These are phyloP conservation scores for Neopestalotiopsis clavispora DNA, from an alignment of 2,329 filamentous ascomycete genomes.

Conservation along the genomic window DNA sequence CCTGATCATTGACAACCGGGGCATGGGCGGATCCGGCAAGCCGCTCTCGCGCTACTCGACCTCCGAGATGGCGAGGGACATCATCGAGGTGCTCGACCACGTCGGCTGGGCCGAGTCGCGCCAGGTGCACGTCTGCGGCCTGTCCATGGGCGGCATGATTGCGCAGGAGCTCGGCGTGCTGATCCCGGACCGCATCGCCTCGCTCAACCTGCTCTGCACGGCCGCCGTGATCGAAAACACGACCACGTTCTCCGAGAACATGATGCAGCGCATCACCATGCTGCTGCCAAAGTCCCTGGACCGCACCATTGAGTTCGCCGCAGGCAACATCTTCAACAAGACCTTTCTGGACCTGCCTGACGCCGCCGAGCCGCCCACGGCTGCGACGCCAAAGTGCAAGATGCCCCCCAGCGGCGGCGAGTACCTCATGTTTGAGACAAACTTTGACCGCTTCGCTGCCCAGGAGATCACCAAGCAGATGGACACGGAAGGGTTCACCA, in stretches of 20 bases:
- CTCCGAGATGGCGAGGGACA: slow-evolving; percentile 81
- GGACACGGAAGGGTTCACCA: slow-evolving; percentile 64
- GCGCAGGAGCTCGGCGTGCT: slow-evolving; percentile 75
- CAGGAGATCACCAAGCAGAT: slow-evolving; percentile 76
- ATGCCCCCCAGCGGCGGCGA: slow-evolving; percentile 34
- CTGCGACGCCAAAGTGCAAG: slow-evolving; percentile 41
- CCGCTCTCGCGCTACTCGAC: slow-evolving; percentile 81
- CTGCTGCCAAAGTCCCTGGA: slow-evolving; percentile 75
- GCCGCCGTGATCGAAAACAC: slow-evolving; percentile 66
- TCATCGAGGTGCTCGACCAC: slow-evolving; percentile 68
- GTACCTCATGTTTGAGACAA: slow-evolving; percentile 69
- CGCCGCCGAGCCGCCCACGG: slow-evolving; percentile 53
- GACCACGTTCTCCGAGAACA: slow-evolving; percentile 66
- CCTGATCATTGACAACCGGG: slow-evolving; percentile 82
- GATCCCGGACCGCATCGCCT: slow-evolving; percentile 57
- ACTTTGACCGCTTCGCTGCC: slow-evolving; percentile 83
- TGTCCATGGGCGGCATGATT: slow-evolving; percentile 92
- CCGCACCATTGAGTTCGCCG: slow-evolving; percentile 66
- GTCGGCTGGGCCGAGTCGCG: slow-evolving; percentile 66
- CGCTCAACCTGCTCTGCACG: slow-evolving; percentile 66
- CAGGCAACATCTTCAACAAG: slow-evolving; percentile 68
- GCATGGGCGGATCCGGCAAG: slow-evolving; percentile 80
- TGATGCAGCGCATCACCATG: slow-evolving; percentile 60
- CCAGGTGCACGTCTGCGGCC: slow-evolving; percentile 71
- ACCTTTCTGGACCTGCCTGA: slow-evolving; percentile 69